phyloP scores from a whole-genome alignment of 441 rosid species.

The Erysimum cheiri region DNA sequence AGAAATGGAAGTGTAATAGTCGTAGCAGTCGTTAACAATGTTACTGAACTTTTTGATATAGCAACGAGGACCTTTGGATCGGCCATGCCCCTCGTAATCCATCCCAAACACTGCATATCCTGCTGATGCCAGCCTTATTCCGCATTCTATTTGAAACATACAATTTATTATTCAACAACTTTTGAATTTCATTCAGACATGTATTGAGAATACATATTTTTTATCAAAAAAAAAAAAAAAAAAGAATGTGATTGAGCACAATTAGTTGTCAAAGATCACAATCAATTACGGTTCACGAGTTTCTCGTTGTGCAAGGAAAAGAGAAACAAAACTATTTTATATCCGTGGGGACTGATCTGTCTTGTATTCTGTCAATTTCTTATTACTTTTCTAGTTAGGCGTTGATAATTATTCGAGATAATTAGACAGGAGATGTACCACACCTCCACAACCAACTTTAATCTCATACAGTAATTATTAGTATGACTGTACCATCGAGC shows the following conservation, averaged over 20 bases:
- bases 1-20: constrained; percentile 77
- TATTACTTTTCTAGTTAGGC: constrained; percentile 8
- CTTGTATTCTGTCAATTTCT: not conserved
- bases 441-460: not conserved
- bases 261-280: constrained; percentile 25
- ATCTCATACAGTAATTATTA: not conserved
- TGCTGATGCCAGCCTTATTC: constrained; percentile 71
- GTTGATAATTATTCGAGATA: constrained; percentile 11
- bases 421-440: not conserved
- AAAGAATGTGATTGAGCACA: not conserved
- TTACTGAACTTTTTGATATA: constrained; percentile 87
- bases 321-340: not conserved
- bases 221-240: too few relatives aligned
- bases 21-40: constrained; percentile 72
- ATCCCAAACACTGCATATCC: constrained; percentile 87
- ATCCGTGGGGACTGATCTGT: constrained; percentile 36
- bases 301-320: constrained; percentile 24
- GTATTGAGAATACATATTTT: too few relatives aligned
- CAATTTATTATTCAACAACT: not conserved
- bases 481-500: not conserved
- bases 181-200: not conserved
- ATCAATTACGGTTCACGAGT: constrained; percentile 30
- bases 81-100: constrained; percentile 96
- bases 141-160: constrained; percentile 46
- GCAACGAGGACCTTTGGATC: constrained; percentile 86